These are phyloP conservation scores for Rhexocercosporidium sp. DNA, from an alignment of 2,329 filamentous ascomycete genomes.

Conservation along the genomic window DNA sequence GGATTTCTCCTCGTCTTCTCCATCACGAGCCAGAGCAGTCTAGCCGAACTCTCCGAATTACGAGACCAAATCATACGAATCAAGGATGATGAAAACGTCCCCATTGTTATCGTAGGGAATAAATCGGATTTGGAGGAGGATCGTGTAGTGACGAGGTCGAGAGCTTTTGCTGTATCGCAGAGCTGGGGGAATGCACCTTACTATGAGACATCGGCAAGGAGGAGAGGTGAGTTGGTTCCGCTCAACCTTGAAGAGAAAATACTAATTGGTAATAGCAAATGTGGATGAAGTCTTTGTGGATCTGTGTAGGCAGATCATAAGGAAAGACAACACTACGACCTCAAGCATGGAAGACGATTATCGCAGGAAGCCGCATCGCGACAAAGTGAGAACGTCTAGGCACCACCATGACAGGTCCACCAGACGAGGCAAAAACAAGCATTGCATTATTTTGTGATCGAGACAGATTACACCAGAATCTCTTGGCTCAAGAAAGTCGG, in stretches of 20 bases:
- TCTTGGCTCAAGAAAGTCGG: neutral
- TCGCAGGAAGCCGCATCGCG: neutral
- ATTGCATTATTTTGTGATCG: constrained; percentile 17
- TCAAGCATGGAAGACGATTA: constrained; percentile 28
- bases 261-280: constrained; percentile 51
- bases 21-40: constrained; percentile 71
- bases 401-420: neutral
- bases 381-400: neutral
- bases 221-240: constrained; percentile 49
- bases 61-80: constrained; percentile 76
- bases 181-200: constrained; percentile 75
- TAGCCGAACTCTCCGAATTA: constrained; percentile 72
- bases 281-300: constrained; percentile 76
- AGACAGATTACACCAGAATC: no score
- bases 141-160: constrained; percentile 66
- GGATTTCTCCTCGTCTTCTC: constrained; percentile 78
- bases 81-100: constrained; percentile 72
- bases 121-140: constrained; percentile 77
- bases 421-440: neutral
- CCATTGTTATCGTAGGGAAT: constrained; percentile 76
- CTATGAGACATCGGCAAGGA: constrained; percentile 72
- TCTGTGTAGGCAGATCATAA: constrained; percentile 69
- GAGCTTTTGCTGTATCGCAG: constrained; percentile 70
- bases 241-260: no score
- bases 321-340: constrained; percentile 52